Base-by-base conservation (phyloP, 495 filamentous ascomycete genomes). In the Neurospora sp. region DNA sequence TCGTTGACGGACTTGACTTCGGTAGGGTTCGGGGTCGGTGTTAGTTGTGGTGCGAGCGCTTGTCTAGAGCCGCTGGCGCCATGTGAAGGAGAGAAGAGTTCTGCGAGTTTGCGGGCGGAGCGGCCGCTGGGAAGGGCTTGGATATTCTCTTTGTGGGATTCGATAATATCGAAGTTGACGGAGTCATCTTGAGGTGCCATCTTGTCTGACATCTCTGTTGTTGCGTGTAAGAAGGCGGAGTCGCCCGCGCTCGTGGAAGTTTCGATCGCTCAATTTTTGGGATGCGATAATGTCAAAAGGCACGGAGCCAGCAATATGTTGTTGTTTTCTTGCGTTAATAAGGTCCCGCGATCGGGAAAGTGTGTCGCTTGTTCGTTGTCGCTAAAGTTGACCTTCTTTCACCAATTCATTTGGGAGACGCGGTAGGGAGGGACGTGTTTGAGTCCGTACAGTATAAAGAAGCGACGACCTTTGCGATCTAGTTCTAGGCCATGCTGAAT, bases 81-180 rank as follows among this genome's bases (percentile, higher is more conserved):
- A 71, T 80, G 88, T 71, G 85, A 88, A 76, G 89, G 89, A 39
- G 93, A 92, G 84, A 93, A 96, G 69, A 94, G 89, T 45, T 90
- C 88, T n/a, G 90, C 94, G 39, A 99, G 90, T 21, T 93, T 92
- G 83, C 91, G 91, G 19, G 96, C 96, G 39, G 94, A 98, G 71
- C 96, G 90, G 42, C 96, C 96, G 69, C 93, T 91, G 2, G 96
- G 93, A 45, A 98, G 87, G 15, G 94, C 91, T 79, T 97, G 94
- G 54, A 98, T 97, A 79, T 99, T 98, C 82, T 99, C 96, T 83
- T 99, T 99, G 78, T 97, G 94, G 59, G 87, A 88, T 81, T 99
- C 96, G 83, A 99, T 98, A 74, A 98, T 89, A 74, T 97, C 92
- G 86, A 99, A 98, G 82, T 96, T 89, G 79, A 97, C 92, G 19